These are phyloP conservation scores for Solanum sejunctum DNA, from an alignment of 257 asterid species.

Conservation along the genomic window DNA sequence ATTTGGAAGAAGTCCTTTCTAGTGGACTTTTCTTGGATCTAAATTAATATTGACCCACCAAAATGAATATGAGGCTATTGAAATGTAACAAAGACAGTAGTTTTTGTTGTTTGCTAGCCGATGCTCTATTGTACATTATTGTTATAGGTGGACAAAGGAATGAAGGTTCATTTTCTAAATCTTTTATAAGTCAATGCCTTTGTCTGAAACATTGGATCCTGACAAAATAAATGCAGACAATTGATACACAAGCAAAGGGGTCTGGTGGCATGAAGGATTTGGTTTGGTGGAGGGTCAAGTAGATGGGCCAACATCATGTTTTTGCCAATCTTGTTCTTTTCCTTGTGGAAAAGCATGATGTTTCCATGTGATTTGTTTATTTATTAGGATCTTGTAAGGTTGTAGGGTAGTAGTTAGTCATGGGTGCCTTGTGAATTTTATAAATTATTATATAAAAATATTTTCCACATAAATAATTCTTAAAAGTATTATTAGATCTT, in stretches of 20 bases:
- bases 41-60: not conserved
- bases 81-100: not conserved
- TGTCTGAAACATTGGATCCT: not conserved
- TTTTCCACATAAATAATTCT: not conserved
- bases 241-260: not conserved
- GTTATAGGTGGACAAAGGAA: not conserved
- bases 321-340: not conserved
- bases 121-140: not conserved
- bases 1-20: not conserved
- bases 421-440: not conserved
- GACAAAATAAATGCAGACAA: conserved; percentile 2
- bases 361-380: conserved; percentile 1
- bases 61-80: not conserved
- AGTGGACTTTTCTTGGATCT: not conserved
- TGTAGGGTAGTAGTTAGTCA: not conserved
- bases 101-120: not conserved
- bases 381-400: not conserved
- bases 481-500: not conserved
- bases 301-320: not conserved
- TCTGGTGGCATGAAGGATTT: not conserved
- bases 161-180: not conserved
- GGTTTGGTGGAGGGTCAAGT: not conserved
- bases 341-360: not conserved
- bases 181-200: not conserved
- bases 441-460: not conserved